Conservation (phyloP, 306 rosid genomes). For the Lathyrus aphaca region DNA sequence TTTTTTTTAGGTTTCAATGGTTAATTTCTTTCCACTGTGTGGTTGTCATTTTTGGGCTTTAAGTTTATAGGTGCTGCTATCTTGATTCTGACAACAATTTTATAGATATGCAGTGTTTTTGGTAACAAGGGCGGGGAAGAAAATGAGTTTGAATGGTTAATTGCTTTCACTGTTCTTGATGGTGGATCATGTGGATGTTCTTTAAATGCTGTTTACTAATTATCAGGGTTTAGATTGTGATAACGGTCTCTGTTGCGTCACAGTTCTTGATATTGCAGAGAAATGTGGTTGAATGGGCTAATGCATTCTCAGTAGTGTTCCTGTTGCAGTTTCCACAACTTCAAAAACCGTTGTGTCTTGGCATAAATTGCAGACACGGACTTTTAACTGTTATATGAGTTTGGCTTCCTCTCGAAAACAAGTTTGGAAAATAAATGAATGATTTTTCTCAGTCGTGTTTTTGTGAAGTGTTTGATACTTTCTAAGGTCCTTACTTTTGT, state of each 20-base stretch:
- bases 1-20: background rate
- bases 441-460: background rate
- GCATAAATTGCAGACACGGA: background rate
- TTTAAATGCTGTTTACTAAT: background rate
- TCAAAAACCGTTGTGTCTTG: background rate
- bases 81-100: background rate
- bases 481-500: constrained; percentile 32
- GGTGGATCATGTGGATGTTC: constrained; percentile 23
- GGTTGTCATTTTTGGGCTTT: too few relatives aligned
- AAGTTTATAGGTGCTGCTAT: too few relatives aligned
- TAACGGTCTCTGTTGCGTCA: background rate
- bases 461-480: constrained; percentile 16
- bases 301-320: background rate
- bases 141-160: too few relatives aligned
- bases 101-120: constrained; percentile 7
- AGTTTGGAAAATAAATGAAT: too few relatives aligned
- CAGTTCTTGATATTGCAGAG: background rate
- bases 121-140: constrained; percentile 14
- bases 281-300: background rate
- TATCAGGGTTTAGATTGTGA: background rate
- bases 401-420: too few relatives aligned
- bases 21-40: background rate
- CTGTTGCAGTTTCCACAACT: background rate
- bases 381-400: background rate
- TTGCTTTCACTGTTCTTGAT: background rate